Conservation (phyloP, 441 rosid species). For the Pelargonium citronellum region DNA sequence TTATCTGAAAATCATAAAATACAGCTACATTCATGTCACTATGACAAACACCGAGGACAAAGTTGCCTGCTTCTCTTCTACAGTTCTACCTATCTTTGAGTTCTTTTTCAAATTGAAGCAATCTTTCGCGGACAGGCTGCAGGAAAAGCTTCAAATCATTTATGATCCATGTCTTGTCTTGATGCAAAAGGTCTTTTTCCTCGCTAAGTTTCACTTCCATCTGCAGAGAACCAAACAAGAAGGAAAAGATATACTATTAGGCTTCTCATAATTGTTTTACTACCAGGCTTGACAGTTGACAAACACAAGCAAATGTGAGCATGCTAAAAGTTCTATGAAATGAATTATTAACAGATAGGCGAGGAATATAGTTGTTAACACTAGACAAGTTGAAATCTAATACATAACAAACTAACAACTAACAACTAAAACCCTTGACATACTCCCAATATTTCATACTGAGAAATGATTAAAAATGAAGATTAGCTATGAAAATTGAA, state of each 20-base stretch:
- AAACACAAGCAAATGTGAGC: no score
- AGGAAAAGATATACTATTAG: constrained; percentile 6
- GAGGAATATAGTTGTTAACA: no score
- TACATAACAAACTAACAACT: no score
- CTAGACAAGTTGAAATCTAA: no score
- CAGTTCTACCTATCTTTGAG: constrained; percentile 60
- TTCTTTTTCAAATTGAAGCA: constrained; percentile 73
- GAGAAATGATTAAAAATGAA: no score
- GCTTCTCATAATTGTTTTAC: no score
- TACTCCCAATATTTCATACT: no score
- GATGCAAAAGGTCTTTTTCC: constrained; percentile 55
- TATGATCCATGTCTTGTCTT: constrained; percentile 43
- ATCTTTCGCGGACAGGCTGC: constrained; percentile 66
- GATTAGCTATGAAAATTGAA: no score
- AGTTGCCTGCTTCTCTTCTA: not conserved
- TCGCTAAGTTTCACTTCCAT: constrained; percentile 53
- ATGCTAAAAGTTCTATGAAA: no score
- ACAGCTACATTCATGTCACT: not conserved
- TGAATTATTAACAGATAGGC: no score
- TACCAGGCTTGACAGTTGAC: no score
- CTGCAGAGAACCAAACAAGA: constrained; percentile 27
- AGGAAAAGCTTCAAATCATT: constrained; percentile 61
- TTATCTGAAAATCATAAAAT: not conserved
- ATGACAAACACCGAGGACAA: not conserved
- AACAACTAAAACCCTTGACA: no score